Conservation (phyloP, 164 flowering plant genomes). For the Paratinospora sagittata region DNA sequence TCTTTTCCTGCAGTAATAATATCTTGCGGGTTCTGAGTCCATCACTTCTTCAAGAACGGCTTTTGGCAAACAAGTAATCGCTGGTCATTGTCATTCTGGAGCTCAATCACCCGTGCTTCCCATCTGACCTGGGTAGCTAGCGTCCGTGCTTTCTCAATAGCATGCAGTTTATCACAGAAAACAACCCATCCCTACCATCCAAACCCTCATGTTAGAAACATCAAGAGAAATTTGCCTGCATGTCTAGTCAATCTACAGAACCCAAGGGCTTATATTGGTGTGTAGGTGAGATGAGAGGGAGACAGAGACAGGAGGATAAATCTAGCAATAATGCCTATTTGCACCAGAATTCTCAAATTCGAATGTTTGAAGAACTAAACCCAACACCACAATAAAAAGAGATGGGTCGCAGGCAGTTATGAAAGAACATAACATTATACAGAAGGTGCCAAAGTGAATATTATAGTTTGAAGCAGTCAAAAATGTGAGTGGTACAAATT, state of each 20-base stretch:
- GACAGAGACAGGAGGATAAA: too few relatives aligned
- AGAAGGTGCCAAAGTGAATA: not conserved
- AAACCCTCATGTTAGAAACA: constrained; percentile 7
- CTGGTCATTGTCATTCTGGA: constrained; percentile 78
- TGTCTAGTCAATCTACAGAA: too few relatives aligned
- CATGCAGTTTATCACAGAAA: constrained; percentile 58
- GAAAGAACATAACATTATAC: not conserved
- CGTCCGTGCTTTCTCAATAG: constrained; percentile 65
- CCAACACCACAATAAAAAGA: not conserved
- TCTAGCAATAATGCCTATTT: not conserved
- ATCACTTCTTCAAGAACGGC: constrained; percentile 78
- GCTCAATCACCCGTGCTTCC: constrained; percentile 93
- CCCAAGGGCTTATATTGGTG: too few relatives aligned
- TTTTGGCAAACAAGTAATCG: constrained; percentile 92
- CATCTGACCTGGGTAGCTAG: constrained; percentile 71
- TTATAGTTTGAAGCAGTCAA: constrained; percentile 3
- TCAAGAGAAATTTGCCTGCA: not conserved
- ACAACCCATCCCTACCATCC: constrained; percentile 82
- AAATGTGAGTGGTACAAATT: not conserved
- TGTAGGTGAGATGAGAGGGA: too few relatives aligned
- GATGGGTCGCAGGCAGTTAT: not conserved
- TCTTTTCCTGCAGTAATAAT: constrained; percentile 2
- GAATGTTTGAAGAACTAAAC: not conserved
- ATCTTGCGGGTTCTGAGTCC: not conserved
- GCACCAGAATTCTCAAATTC: not conserved